Conservation (phyloP, 148 eudicot species). For the Rhododendron simsii region DNA sequence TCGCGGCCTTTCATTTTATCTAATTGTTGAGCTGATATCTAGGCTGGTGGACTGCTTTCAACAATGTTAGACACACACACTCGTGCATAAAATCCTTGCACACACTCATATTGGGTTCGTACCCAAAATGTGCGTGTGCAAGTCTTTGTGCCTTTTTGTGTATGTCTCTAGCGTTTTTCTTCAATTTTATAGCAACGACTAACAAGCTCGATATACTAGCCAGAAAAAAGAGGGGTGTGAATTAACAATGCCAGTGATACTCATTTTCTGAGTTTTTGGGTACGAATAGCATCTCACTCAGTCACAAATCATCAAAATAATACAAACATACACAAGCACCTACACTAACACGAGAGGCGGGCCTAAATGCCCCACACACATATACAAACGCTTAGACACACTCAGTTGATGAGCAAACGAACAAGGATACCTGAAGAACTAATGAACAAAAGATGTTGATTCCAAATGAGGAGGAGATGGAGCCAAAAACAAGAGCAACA, state of each 20-base stretch:
- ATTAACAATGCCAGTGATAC: not conserved
- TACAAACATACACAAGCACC: not conserved
- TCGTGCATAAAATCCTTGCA: no score
- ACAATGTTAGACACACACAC: no score
- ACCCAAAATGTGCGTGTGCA: no score
- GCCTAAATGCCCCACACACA: not conserved
- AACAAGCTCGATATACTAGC: no score
- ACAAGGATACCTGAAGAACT: constrained; percentile 74
- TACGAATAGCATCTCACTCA: not conserved
- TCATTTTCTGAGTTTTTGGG: not conserved
- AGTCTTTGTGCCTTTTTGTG: no score
- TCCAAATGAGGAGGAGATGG: constrained; percentile 69
- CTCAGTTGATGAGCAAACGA: constrained; percentile 59
- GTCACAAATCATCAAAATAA: not conserved
- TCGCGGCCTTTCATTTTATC: no score
- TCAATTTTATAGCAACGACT: no score
- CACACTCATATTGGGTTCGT: no score
- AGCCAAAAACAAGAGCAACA: constrained; percentile 85
- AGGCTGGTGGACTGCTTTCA: no score
- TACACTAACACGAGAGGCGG: not conserved
- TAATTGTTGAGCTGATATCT: no score
- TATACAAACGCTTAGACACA: not conserved
- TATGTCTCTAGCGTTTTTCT: no score
- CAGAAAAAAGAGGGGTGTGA: no score
- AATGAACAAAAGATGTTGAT: constrained; percentile 46